A percentile compares a stretch with the other conserved stretches of the same genome.
phyloP scores from a whole-genome alignment of 2,329 filamentous ascomycete genomes.

The Escovopsis sp. region DNA sequence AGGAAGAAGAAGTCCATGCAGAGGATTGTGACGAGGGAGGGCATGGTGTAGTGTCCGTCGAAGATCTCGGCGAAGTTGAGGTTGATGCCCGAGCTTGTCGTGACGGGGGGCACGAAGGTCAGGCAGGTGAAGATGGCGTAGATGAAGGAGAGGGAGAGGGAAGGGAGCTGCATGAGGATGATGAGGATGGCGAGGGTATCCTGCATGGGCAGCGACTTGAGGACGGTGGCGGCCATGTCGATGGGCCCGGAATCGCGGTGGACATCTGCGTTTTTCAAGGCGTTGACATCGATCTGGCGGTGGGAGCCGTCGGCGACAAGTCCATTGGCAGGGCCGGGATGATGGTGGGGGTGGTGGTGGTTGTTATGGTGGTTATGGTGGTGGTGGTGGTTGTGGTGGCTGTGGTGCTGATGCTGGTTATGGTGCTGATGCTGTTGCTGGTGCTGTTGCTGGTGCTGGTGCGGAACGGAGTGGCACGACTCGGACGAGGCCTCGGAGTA shows the following conservation, averaged over 20 bases:
- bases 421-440: constrained; percentile 22
- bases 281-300: constrained; percentile 56
- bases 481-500: constrained; percentile 44
- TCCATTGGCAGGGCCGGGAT: constrained; percentile 22
- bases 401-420: constrained; percentile 6
- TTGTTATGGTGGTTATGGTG: constrained; percentile 19
- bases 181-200: constrained; percentile 96
- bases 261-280: constrained; percentile 50
- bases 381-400: constrained; percentile 11
- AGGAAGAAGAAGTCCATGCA: constrained; percentile 75
- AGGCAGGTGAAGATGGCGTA: constrained; percentile 87
- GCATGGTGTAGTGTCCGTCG: constrained; percentile 72
- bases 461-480: constrained; percentile 28
- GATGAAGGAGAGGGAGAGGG: constrained; percentile 73
- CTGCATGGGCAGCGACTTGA: constrained; percentile 78
- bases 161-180: constrained; percentile 82
- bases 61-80: constrained; percentile 83
- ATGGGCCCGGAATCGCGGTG: constrained; percentile 60
- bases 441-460: not conserved
- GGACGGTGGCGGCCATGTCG: constrained; percentile 69
- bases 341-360: not conserved
- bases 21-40: constrained; percentile 70
- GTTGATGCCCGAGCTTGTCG: constrained; percentile 62
- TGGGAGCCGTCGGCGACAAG: constrained; percentile 33
- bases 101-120: constrained; percentile 78